phyloP scores from a whole-genome alignment of 371 early-diverging fungal genomes.

The Fennellomyces sp. region DNA sequence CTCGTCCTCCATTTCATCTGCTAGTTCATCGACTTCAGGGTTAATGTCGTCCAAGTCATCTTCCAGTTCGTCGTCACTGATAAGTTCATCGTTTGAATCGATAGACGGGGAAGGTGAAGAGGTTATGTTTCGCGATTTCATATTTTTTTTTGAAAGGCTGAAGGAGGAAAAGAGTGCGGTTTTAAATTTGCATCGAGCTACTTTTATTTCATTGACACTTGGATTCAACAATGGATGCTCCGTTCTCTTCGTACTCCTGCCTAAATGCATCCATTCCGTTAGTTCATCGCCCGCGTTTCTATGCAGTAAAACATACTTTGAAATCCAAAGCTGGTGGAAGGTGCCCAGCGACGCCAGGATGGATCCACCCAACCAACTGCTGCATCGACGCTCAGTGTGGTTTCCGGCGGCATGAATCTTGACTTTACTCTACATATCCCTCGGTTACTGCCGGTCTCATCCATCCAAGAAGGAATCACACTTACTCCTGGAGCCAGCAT shows the following conservation, averaged over 20 bases:
- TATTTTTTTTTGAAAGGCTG: background rate
- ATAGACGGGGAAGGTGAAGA: background rate
- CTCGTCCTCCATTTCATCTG: slow-evolving; percentile 28
- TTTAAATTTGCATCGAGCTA: too few species aligned
- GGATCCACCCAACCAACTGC: slow-evolving; percentile 97
- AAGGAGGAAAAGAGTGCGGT: background rate
- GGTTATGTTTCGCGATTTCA: background rate
- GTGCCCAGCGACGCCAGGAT: slow-evolving; percentile 93
- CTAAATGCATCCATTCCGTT: background rate
- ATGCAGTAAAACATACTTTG: slow-evolving; percentile 29
- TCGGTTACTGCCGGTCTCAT: background rate
- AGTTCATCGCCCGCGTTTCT: background rate
- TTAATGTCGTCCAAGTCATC: slow-evolving; percentile 14
- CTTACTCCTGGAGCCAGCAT: slow-evolving; percentile 77
- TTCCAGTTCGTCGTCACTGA: slow-evolving; percentile 18
- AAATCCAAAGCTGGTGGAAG: slow-evolving; percentile 97
- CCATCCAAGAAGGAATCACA: background rate
- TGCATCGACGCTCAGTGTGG: slow-evolving; percentile 83
- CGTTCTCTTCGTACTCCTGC: slow-evolving; percentile 89
- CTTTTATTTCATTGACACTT: slow-evolving; percentile 76
- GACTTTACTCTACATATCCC: slow-evolving; percentile 61
- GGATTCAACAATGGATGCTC: slow-evolving; percentile 83
- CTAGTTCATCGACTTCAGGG: slow-evolving; percentile 14
- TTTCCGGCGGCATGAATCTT: slow-evolving; percentile 81
- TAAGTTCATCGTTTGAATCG: slow-evolving; percentile 6